A percentile compares a stretch with the other conserved stretches of the same genome.
These are phyloP conservation scores for Fonsecaea monophora DNA, from an alignment of 2,329 filamentous ascomycete genomes.

Conservation along the genomic window DNA sequence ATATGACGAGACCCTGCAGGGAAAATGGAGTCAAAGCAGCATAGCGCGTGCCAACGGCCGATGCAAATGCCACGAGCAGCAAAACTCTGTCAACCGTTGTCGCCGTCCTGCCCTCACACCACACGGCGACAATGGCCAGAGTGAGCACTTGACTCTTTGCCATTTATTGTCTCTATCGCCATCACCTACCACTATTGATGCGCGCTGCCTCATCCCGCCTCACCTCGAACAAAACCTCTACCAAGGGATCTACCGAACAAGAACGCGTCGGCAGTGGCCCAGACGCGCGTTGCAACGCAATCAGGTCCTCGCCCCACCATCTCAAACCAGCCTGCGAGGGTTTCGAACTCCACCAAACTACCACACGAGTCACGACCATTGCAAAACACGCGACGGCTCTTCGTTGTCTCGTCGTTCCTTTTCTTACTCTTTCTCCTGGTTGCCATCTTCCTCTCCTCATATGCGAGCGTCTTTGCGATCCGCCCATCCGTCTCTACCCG, in stretches of 20 bases:
- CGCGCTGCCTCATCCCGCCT: background rate
- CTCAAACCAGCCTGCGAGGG: constrained; percentile 4
- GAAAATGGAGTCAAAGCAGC: background rate
- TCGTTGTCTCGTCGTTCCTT: constrained; percentile 16
- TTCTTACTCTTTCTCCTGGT: background rate
- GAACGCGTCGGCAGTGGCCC: constrained; percentile 29
- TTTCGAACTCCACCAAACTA: constrained; percentile 14
- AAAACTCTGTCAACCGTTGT: constrained; percentile 9
- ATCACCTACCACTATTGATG: background rate
- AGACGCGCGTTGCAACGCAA: constrained; percentile 21
- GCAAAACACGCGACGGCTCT: constrained; percentile 19
- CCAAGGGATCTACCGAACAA: constrained; percentile 3
- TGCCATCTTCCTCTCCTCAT: background rate
- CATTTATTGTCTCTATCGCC: background rate
- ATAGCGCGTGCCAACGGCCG: constrained; percentile 10
- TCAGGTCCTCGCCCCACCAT: constrained; percentile 19
- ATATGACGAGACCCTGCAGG: background rate
- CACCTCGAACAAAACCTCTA: too few species aligned
- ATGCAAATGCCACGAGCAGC: constrained; percentile 9
- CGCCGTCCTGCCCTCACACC: background rate
- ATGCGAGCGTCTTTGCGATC: background rate
- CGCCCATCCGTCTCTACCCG: background rate
- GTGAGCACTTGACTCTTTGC: background rate
- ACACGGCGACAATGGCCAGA: background rate
- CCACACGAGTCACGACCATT: constrained; percentile 23